Percentiles rank a stretch among this genome's conserved stretches.
phyloP scores from a whole-genome alignment of 192 early-diverging fungal genomes.

The Dispira simplex region DNA sequence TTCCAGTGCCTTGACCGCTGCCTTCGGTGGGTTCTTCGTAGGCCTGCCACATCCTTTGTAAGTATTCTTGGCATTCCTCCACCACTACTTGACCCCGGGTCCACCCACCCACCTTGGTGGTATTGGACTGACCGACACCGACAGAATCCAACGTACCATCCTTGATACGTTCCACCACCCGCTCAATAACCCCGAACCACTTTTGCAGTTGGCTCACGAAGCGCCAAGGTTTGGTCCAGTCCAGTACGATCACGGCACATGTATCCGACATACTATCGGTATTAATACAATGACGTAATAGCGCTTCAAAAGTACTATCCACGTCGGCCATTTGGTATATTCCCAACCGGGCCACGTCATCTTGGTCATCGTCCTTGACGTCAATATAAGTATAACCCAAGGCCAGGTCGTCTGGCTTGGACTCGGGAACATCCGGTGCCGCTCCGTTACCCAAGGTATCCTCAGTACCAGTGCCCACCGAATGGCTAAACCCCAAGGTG shows the following conservation, averaged over 20 bases:
- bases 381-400: conserved; percentile 72
- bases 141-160: conserved; percentile 13
- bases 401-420: conserved; percentile 47
- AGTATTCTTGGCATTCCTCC: conserved; percentile 49
- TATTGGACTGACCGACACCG: conserved; percentile 19
- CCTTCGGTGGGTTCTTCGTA: conserved; percentile 38
- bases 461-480: too few species aligned
- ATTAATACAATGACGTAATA: conserved; percentile 58
- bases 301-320: conserved; percentile 42
- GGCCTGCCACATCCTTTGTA: conserved; percentile 52
- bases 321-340: conserved; percentile 66
- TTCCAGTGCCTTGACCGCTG: conserved; percentile 16
- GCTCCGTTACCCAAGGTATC: too few species aligned
- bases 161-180: conserved; percentile 33
- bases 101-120: conserved; percentile 28
- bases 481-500: conserved; percentile 11
- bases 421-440: too few species aligned
- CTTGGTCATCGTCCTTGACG: conserved; percentile 77
- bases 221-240: conserved; percentile 82
- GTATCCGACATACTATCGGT: conserved; percentile 41
- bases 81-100: conserved; percentile 45
- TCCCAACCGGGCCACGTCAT: conserved; percentile 60
- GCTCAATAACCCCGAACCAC: conserved; percentile 58
- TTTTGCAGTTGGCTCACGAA: conserved; percentile 66
- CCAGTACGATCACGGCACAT: conserved; percentile 62